Evolutionary conservation across 2,329 filamentous ascomycete species (phyloP), one percentile per base, ranked within the genome.

Genomic region (Dothideomycetes sp.): DNA sequence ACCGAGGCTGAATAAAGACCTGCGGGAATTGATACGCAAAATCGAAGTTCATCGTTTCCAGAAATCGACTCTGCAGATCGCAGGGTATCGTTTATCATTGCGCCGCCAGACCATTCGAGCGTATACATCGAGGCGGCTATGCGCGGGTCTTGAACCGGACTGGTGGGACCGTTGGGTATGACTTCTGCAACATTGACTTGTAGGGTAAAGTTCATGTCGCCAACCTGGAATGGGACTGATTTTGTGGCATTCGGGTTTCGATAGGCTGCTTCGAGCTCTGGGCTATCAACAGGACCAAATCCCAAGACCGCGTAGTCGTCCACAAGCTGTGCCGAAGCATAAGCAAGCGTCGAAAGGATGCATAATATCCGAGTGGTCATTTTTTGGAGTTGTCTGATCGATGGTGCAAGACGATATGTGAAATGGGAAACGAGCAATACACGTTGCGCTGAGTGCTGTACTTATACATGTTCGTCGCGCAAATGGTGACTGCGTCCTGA

Each of bases 161-260:
- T 20, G 3, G 10, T 25, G 5, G 22, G 16, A 3, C 4, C 8
- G 3, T 31, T 18, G 22, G 36, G 36, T 5, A 15, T 19, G 12
- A 41, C 18, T 10, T 33, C 29, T 13, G 30, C 37, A 16, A 41
- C 23, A 10, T 33, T 22, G 37, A 41, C 37, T 4, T 20, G 29
- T 11, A 41, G 17, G 5, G 37, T 41, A 23, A 33, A 41, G 23
- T 41, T 41, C 18, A 13, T 12, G 18, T 17, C 9, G 16, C 37
- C 37, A 6, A 41, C 20, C 10, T 18, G 20, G 22, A 41, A 33
- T 2, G 30, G 30, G 5, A 41, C 37, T 18, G 28, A 24, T 15
- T 7, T 25, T 2, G 28, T 32, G 20, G 13, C 22, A 20, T 39
- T 39, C 19, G 36, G 36, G 6, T 31, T 8, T 7, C 12, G 9